Percentiles rank a stretch among this genome's conserved stretches.
Evolutionary conservation across 169 alveolate species (phyloP).

Genomic region (Cryptosporidium andersoni): DNA sequence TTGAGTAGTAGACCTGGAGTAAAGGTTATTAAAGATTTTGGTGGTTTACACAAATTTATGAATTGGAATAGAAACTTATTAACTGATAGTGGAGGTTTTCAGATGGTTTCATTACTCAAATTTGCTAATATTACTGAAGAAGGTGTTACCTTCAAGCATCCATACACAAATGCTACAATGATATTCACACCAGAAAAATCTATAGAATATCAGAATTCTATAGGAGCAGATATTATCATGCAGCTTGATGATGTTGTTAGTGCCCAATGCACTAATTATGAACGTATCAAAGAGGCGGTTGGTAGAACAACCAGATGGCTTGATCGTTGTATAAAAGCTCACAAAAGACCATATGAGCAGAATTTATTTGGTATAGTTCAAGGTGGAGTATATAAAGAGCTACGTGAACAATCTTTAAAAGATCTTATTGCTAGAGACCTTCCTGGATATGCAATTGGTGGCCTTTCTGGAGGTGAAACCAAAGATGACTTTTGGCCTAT

Average conservation of each 20-base stretch:
- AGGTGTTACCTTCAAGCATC: conserved; percentile 93
- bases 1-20: conserved; percentile 94
- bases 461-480: conserved; percentile 98
- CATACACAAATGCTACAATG: conserved; percentile 81
- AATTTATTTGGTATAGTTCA: conserved; percentile 96
- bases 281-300: conserved; percentile 78
- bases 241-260: conserved; percentile 97
- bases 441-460: conserved; percentile 99
- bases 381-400: conserved; percentile 92
- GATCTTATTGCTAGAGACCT: conserved; percentile 84
- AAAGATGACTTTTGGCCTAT: conserved; percentile 93
- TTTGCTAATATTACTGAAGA: conserved; percentile 90
- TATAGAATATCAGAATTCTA: conserved; percentile 89
- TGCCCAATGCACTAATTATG: conserved; percentile 76
- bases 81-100: conserved; percentile 98
- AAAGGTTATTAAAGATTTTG: conserved; percentile 85
- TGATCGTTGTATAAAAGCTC: conserved; percentile 95
- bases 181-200: conserved; percentile 95
- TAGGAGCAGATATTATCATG: conserved; percentile 98
- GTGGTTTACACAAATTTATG: conserved; percentile 93
- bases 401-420: conserved; percentile 86
- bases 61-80: conserved; percentile 91
- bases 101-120: conserved; percentile 92
- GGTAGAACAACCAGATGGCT: conserved; percentile 93
- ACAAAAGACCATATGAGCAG: conserved; percentile 88